phyloP scores from a whole-genome alignment of 371 early-diverging fungal species.

The Sporodiniella umbellata region DNA sequence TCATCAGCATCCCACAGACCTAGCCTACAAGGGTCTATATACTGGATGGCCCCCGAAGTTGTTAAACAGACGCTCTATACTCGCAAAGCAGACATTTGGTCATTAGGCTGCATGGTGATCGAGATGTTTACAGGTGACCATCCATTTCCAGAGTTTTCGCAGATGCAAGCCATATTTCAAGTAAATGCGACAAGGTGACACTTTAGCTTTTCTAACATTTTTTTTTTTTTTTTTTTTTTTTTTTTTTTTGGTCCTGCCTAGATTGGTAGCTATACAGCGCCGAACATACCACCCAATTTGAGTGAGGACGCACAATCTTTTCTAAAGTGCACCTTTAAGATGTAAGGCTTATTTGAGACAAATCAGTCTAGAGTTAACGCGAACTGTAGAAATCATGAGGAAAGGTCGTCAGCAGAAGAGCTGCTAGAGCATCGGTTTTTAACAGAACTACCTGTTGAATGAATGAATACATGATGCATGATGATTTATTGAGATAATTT shows the following conservation, averaged over 20 bases:
- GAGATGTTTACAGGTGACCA: conserved; percentile 96
- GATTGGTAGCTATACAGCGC: conserved; percentile 78
- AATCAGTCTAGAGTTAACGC: too few relatives aligned
- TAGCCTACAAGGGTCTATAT: conserved; percentile 87
- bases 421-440: not conserved
- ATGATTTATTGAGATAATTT: too few relatives aligned
- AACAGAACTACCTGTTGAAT: not conserved
- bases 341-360: conserved; percentile 49
- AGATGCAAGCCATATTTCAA: conserved; percentile 91
- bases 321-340: conserved; percentile 72
- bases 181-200: conserved; percentile 18
- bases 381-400: conserved; percentile 1
- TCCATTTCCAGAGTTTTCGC: conserved; percentile 90
- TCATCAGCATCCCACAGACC: conserved; percentile 50
- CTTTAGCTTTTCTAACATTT: not conserved
- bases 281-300: conserved; percentile 75
- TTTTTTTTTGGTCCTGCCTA: too few relatives aligned
- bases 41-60: conserved; percentile 94
- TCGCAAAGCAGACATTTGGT: conserved; percentile 86
- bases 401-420: not conserved
- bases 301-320: conserved; percentile 76
- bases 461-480: too few relatives aligned
- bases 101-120: conserved; percentile 88
- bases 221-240: not conserved
- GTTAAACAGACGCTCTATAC: conserved; percentile 78